These are phyloP conservation scores for Fusarium caatingaense DNA, from an alignment of 2,329 filamentous ascomycete species.

Conservation along the genomic window DNA sequence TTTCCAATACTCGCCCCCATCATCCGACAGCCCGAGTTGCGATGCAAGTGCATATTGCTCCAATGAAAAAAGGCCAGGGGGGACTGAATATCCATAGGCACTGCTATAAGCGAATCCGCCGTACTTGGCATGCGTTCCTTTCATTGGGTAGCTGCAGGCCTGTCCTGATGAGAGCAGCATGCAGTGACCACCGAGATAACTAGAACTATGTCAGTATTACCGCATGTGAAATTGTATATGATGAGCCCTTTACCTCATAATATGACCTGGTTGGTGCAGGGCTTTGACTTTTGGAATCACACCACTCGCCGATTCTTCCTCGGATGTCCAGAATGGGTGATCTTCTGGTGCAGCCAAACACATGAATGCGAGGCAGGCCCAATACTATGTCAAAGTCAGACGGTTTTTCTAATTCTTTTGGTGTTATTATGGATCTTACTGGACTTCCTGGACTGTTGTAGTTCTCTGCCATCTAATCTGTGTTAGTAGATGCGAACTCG, in stretches of 20 bases:
- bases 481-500: slow-evolving; percentile 27
- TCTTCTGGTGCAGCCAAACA: slow-evolving; percentile 74
- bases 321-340: slow-evolving; percentile 80
- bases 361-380: slow-evolving; percentile 83
- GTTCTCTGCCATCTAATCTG: slow-evolving; percentile 76
- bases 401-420: slow-evolving; percentile 36
- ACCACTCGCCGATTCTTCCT: slow-evolving; percentile 69
- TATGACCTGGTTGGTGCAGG: slow-evolving; percentile 77
- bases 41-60: slow-evolving; percentile 82
- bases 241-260: slow-evolving; percentile 61
- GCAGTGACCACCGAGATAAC: slow-evolving; percentile 77
- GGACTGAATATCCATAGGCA: slow-evolving; percentile 81
- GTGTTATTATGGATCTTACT: slow-evolving; percentile 49
- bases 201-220: slow-evolving; percentile 38
- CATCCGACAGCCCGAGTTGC: slow-evolving; percentile 80
- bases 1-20: slow-evolving; percentile 83
- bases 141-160: slow-evolving; percentile 85
- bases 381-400: slow-evolving; percentile 65
- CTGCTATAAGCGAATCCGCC: slow-evolving; percentile 82
- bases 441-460: slow-evolving; percentile 81
- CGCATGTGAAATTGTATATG: not conserved
- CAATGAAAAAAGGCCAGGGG: slow-evolving; percentile 78
- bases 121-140: slow-evolving; percentile 85
- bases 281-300: slow-evolving; percentile 69
- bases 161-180: slow-evolving; percentile 82